These are phyloP conservation scores for Paracorniculantispora psalliotae DNA, from an alignment of 2,329 filamentous ascomycete species.

Conservation along the genomic window DNA sequence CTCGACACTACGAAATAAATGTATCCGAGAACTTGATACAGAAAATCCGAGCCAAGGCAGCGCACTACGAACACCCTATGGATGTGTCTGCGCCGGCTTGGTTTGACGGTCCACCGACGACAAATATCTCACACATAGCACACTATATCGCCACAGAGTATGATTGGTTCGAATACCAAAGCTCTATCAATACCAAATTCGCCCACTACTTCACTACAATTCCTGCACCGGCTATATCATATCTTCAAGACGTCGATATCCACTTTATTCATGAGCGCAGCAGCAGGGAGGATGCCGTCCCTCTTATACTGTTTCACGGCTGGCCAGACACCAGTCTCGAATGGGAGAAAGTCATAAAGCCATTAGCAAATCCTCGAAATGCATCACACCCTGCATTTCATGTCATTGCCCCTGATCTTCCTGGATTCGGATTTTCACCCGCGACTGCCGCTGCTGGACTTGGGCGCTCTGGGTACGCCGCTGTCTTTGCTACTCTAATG, in stretches of 20 bases:
- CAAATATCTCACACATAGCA: not conserved
- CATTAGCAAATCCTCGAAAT: not conserved
- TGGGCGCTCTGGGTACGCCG: not conserved
- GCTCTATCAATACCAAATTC: not conserved
- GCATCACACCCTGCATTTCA: not conserved
- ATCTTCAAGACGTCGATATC: not conserved
- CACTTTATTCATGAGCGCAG: constrained; percentile 2
- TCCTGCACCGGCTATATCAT: not conserved
- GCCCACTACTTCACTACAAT: not conserved
- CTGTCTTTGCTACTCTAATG: not conserved
- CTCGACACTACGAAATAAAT: not conserved
- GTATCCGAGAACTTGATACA: not conserved
- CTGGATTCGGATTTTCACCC: not conserved
- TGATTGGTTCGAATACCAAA: not conserved
- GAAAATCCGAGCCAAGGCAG: not conserved
- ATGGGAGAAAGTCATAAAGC: not conserved
- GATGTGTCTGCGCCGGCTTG: not conserved
- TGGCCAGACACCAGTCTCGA: not conserved
- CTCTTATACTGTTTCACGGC: not conserved
- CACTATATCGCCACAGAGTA: not conserved
- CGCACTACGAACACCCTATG: not conserved
- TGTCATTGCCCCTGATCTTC: constrained; percentile 1
- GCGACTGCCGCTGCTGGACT: not conserved
- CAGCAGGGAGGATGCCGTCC: not conserved
- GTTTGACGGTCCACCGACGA: not conserved